Conservation (phyloP, 257 asterid genomes). For the Petunia secreta region DNA sequence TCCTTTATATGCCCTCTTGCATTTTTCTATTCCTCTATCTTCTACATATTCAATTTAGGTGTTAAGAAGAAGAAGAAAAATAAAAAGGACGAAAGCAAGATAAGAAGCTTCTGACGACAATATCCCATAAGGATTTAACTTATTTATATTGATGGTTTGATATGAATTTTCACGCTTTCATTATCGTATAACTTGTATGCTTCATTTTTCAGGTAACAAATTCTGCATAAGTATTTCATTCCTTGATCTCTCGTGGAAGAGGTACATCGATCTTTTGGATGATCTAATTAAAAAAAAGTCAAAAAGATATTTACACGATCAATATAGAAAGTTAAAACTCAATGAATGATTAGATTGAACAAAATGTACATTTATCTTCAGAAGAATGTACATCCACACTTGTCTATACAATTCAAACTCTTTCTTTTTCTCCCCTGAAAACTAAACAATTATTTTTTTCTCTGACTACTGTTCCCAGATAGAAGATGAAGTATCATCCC, state of each 20-base stretch:
- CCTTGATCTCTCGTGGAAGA: too few relatives aligned
- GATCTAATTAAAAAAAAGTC: background rate
- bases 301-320: too few relatives aligned
- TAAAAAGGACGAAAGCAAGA: background rate
- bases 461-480: slow-evolving; percentile 6
- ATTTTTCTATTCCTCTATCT: background rate
- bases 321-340: background rate
- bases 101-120: background rate
- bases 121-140: background rate
- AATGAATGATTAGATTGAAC: background rate
- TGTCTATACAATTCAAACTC: background rate
- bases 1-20: background rate
- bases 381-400: background rate
- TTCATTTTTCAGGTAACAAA: background rate
- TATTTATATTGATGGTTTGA: background rate
- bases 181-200: too few relatives aligned
- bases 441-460: background rate
- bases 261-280: too few relatives aligned
- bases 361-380: background rate
- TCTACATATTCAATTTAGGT: background rate
- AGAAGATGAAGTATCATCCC: slow-evolving; percentile 26
- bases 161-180: too few relatives aligned
- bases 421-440: background rate
- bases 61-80: too few relatives aligned
- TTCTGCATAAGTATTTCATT: too few relatives aligned